These are phyloP conservation scores for Fraxinus ornus DNA, from an alignment of 305 asterid genomes.

Conservation along the genomic window DNA sequence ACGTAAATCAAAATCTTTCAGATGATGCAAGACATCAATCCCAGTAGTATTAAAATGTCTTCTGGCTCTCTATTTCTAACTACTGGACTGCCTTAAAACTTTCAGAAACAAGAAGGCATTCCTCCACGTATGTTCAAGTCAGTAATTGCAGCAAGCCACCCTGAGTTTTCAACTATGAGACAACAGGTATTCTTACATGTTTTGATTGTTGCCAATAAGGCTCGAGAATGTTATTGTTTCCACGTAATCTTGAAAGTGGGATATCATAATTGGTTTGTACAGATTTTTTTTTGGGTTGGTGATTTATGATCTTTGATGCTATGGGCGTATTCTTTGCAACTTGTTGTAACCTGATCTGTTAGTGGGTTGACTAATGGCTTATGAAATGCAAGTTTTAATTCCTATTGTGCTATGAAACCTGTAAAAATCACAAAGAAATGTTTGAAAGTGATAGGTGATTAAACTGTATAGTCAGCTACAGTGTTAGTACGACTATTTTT, in stretches of 20 bases:
- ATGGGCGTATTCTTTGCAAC: background rate
- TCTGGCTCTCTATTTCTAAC: constrained; percentile 15
- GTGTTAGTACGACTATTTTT: constrained; percentile 7
- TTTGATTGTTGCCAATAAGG: constrained; percentile 18
- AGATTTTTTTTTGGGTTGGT: background rate
- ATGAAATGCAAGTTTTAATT: background rate
- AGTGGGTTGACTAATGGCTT: background rate
- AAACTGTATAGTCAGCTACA: background rate
- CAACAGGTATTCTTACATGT: constrained; percentile 67
- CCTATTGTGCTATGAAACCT: constrained; percentile 7
- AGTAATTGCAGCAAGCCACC: constrained; percentile 93
- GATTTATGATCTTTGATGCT: background rate
- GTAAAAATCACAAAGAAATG: background rate
- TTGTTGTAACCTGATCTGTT: background rate
- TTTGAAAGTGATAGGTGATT: background rate
- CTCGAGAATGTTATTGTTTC: background rate
- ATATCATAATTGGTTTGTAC: background rate
- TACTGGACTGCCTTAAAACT: constrained; percentile 29
- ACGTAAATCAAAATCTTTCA: constrained; percentile 9
- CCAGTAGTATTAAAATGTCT: constrained; percentile 13
- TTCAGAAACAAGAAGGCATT: constrained; percentile 89
- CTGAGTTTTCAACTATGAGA: constrained; percentile 95
- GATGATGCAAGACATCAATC: constrained; percentile 8
- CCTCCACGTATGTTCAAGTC: constrained; percentile 99
- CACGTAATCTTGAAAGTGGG: constrained; percentile 3